Base-by-base conservation (phyloP, 2,329 filamentous ascomycete species). In the Fusarium brachygibbosum region DNA sequence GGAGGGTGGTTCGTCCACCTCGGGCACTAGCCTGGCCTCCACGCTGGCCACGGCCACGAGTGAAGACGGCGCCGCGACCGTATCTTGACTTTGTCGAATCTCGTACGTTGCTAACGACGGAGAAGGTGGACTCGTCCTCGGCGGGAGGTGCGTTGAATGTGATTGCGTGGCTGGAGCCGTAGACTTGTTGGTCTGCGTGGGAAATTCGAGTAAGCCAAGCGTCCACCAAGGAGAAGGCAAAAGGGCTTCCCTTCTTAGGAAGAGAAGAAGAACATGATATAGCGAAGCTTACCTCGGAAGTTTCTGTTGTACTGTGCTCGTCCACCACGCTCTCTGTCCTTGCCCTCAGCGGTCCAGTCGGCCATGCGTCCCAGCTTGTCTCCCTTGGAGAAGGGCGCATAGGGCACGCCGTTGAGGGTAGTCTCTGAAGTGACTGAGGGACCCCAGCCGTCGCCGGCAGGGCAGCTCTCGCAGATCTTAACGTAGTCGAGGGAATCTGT, bases 301-400 rank as follows among this genome's bases (percentile, higher is more conserved):
- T 94, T 96, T 74, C 95, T 88, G 82, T 95, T 94, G 82, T 97
- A 98, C 79, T 96, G 93, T 81, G 92, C 90, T 79, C 95, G 87
- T 67, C 93, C 93, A 73, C 92, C 91, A 65, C 89, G 86, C 74
- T 90, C 88, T 76, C 94, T 86, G 65, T 96, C 93, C 83, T 98
- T 98, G 80, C 92, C 90, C 79, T 98, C 96, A 48, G 90, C 79
- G 19, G 94, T 97, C 96, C 96, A 99, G 86, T 99, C 96, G 66
- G 96, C 96, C 94, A 99, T 98, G 80, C 96, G 94, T 78, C 96
- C 96, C 64, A 99, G 87, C 87, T 98, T 98, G 86, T 99, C 96
- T 79, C 93, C 94, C 84, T 99, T 99, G 73, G 94, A 98, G 86
- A 96, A 99, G 66, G 96, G 96, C 75, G 96, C 96, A 81, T 98